Conservation (phyloP, 2,329 filamentous ascomycete genomes). For the Cladosporium sp. region DNA sequence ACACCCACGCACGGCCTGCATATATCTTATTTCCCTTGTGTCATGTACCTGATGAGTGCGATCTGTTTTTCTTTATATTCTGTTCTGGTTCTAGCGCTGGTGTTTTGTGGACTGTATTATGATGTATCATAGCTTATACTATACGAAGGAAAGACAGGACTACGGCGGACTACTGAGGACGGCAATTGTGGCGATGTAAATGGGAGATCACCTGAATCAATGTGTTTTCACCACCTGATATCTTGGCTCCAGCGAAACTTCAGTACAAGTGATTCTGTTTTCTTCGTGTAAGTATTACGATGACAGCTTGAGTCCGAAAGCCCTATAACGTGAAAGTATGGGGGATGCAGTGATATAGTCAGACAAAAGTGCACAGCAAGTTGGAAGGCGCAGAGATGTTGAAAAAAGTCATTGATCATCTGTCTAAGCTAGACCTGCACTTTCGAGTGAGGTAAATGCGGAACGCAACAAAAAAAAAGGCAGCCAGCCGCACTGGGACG, state of each 20-base stretch:
- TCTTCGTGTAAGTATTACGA: not conserved
- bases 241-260: not conserved
- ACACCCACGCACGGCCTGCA: not conserved
- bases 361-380: not conserved
- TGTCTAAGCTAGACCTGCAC: not conserved
- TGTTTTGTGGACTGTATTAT: conserved; percentile 5
- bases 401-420: not conserved
- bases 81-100: not conserved
- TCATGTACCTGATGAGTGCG: not conserved
- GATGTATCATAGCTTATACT: conserved; percentile 8
- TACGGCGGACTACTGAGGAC: not conserved
- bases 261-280: not conserved
- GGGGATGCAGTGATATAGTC: not conserved
- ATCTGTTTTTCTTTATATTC: not conserved
- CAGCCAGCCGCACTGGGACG: conserved; percentile 10
- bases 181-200: not conserved
- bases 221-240: not conserved
- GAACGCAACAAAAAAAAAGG: conserved; percentile 1
- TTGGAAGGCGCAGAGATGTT: not conserved
- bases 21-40: not conserved
- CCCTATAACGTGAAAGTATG: no score
- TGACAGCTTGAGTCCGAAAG: no score
- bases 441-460: not conserved
- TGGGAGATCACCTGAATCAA: not conserved
- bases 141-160: conserved; percentile 7